Conservation (phyloP, 1,284 basidiomycete genomes). For the Rugosomyces carneus region DNA sequence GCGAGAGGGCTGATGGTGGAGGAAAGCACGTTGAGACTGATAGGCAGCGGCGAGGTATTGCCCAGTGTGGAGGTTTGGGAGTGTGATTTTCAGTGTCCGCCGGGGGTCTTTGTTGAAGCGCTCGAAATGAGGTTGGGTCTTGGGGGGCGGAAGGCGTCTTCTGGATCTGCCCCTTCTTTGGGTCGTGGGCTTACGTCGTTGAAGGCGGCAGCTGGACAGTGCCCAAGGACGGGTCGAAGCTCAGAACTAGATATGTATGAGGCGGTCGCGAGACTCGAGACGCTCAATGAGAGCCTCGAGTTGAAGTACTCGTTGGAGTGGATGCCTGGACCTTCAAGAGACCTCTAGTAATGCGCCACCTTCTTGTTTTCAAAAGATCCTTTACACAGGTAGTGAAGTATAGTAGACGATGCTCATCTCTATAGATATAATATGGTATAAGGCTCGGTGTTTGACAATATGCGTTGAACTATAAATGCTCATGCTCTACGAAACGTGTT, state of each 20-base stretch:
- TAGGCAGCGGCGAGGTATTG: not conserved
- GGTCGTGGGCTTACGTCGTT: not conserved
- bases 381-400: too few relatives aligned
- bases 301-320: not conserved
- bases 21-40: not conserved
- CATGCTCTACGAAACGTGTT: too few relatives aligned
- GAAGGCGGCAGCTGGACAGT: not conserved
- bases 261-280: not conserved
- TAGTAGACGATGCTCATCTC: too few relatives aligned
- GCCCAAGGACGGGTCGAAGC: not conserved
- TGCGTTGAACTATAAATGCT: too few relatives aligned
- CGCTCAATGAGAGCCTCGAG: not conserved
- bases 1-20: not conserved
- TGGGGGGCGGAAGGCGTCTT: not conserved
- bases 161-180: too few relatives aligned
- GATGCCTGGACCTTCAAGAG: not conserved
- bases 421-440: too few relatives aligned
- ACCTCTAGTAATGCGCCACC: not conserved
- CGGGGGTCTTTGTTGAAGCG: not conserved
- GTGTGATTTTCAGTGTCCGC: not conserved
- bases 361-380: not conserved
- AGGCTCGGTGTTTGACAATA: too few relatives aligned
- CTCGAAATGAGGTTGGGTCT: not conserved
- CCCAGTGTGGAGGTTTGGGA: not conserved
- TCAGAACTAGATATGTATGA: not conserved